Base-by-base conservation (phyloP, 306 rosid genomes). In the Vigna reflexopilosa region DNA sequence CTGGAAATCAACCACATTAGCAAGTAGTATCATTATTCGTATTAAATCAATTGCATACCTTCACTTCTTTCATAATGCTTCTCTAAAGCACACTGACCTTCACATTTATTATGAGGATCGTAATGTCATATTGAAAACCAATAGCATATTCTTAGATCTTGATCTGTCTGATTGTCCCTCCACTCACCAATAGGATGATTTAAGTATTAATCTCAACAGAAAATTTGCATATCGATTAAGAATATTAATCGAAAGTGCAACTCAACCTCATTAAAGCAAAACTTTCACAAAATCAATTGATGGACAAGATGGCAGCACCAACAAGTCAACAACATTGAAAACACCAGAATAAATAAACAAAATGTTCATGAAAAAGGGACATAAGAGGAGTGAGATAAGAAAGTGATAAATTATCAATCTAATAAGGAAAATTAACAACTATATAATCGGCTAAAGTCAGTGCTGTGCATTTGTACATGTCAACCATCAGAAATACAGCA, bases 61-160 rank as follows among this genome's bases (percentile, higher is more conserved):
- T 64, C 74, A 38, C 50, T 65, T 72, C 61, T 13, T 77, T 71
- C 34, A 67, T 17, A 58, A 52, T 58, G 49, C 50, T 52, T 76
- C 65, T 72, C 48, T 26, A 77, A 56, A 57, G 67, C 40, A 65
- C 66, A 14, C 64, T n/a, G 38, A 34, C 57, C 19, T 64, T 77
- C 56, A 48, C 20, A 56, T 61, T 70, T 42, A 63, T 70, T 77
- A 56, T 54, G 52, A 32, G 57, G 66, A 9, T 9, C 9, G 47
- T 42, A 47, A n/a, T 62, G 22, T 4, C 69, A 71, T 28, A 54
- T 62, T 16, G 19, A 54, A 20, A 48, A 2, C 69, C 70, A 61
- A 47, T 32, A 75, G 57, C 69, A 56, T 82, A 70, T 54, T 82
- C 62, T 54, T 54, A 56, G 22, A 8, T 34, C 16, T 49, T 15